Evolutionary conservation across 2,329 filamentous ascomycete genomes (phyloP), one percentile per base, ranked within the genome.

Genomic region (Fusarium pininemorale): DNA sequence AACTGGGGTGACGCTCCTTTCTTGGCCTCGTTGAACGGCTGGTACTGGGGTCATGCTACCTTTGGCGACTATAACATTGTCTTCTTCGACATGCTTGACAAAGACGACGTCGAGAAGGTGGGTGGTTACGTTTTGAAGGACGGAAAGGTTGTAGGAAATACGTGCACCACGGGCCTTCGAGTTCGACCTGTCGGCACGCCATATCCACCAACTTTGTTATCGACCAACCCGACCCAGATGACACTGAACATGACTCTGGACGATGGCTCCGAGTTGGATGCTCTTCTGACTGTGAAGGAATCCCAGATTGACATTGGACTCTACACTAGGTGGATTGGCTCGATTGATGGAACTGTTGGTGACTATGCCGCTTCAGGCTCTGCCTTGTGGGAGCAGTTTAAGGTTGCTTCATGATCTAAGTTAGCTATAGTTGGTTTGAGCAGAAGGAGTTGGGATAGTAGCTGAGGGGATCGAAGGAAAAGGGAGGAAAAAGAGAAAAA

Each of bases 391-490:
- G 30, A 37, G 16, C 30, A 51, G n/a, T 51, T 51, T 1, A 51
- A 51, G 48, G 48, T 51, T 20, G 16, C 30, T 51, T 51, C 30
- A 13, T 51, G 4, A 11, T 20, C 5, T 14, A 3, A 20, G 7
- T 13, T 35, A 2, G 3, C 3, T 10, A 20, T 14, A 0, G 22
- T 35, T 24, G 13, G 0, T 32, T 3, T 3, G 11, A 3, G 9
- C 1, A 0, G 9, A 3, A 47, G 4, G 4, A 3, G 12, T 14
- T 28, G 8, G 8, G n/a, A n/a, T n/a, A n/a, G n/a, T n/a, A n/a
- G n/a, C n/a, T n/a, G n/a, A 4, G 18, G 5, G 18, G 8, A 10
- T 3, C 0, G 14, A 10, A 4, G 24, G 6, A 4, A 3, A 9
- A 15, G 8, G 5, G 5, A 28, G 0, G 3, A 5, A 20, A 20